A percentile compares a stretch with the other conserved stretches of the same genome.
Evolutionary conservation across 2,329 filamentous ascomycete genomes (phyloP).

Genomic region (Aspergillus tanneri): DNA sequence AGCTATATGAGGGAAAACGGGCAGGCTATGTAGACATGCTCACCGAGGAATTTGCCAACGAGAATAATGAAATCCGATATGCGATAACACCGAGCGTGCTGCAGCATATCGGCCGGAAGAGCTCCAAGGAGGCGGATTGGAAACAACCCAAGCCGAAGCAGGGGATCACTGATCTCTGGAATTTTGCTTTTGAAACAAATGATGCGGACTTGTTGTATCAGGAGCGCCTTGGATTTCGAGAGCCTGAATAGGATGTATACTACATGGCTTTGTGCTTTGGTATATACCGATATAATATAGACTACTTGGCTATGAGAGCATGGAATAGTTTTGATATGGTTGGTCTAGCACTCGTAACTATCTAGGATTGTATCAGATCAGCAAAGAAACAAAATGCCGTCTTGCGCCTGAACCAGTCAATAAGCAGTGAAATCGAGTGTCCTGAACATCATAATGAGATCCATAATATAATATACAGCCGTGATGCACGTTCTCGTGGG

Average conservation of each 20-base stretch:
- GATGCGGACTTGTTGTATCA: slow-evolving; percentile 7
- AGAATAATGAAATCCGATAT: slow-evolving; percentile 40
- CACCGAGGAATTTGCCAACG: slow-evolving; percentile 44
- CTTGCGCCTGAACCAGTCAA: too few relatives aligned
- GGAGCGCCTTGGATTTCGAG: slow-evolving; percentile 1
- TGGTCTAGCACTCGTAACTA: too few relatives aligned
- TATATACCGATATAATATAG: too few relatives aligned
- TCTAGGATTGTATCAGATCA: too few relatives aligned
- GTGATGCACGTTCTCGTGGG: too few relatives aligned
- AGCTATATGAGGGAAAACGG: slow-evolving; percentile 33
- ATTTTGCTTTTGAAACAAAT: slow-evolving; percentile 23
- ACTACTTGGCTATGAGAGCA: too few relatives aligned
- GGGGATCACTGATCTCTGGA: slow-evolving; percentile 19
- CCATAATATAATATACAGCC: too few relatives aligned
- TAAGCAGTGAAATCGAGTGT: too few relatives aligned
- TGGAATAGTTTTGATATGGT: too few relatives aligned
- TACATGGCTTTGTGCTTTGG: too few relatives aligned
- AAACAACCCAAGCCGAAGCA: background rate
- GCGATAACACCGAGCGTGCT: slow-evolving; percentile 45
- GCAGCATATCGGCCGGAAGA: slow-evolving; percentile 47
- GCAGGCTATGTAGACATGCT: slow-evolving; percentile 42
- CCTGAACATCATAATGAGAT: too few relatives aligned
- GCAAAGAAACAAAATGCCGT: too few relatives aligned
- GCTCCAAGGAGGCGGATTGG: slow-evolving; percentile 30
- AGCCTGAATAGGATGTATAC: background rate